Base-by-base conservation (phyloP, 106 monocot genomes). In the Acanthochlamys bracteata region DNA sequence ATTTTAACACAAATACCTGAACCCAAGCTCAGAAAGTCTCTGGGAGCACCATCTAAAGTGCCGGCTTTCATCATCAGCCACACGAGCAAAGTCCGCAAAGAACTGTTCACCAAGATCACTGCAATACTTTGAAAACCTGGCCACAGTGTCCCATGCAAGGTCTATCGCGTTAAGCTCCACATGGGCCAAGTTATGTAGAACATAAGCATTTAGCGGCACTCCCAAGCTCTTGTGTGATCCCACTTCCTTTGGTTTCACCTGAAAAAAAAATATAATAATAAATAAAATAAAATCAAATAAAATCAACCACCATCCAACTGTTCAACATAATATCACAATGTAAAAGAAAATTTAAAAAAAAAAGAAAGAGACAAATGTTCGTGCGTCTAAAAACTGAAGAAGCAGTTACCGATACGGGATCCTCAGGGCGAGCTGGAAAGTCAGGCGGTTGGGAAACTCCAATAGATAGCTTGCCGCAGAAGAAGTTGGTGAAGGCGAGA, bases 131-230 rank as follows among this genome's bases (percentile, higher is more conserved):
- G 87, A 79, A 62, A 95, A 95, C 27, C 94, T 71, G 54, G 78
- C 94, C 20, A 90, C 87, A 1, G 94, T 95, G 63, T 95, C 94
- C 94, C 94, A 95, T 1, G 94, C 94, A 47, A 90, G 79, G 63
- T 95, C 90, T 13, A 90, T 84, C 23, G 94, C 94, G 41, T 95
- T 95, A 20, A 95, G 83, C 84, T 95, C 94, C 39, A 95, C 87
- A 42, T 95, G 94, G 20, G 94, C 94, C 69, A 95, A 41, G 52
- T 78, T 84, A 64, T 95, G 94, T 20, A 95, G 82, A 86, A 95
- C 75, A 66, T 90, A 90, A 10, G 79, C 90, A 42, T 95, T 95
- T 26, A 95, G 77, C 55, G 94, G 94, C 67, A 90, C 20, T 0
- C 87, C 90, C 42, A 77, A 77, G 9, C 65, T 66, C 84, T 95